Evolutionary conservation across 2,329 filamentous ascomycete species (phyloP), one percentile per base, ranked within the genome.

Genomic region (Amesomyces nigricolor): DNA sequence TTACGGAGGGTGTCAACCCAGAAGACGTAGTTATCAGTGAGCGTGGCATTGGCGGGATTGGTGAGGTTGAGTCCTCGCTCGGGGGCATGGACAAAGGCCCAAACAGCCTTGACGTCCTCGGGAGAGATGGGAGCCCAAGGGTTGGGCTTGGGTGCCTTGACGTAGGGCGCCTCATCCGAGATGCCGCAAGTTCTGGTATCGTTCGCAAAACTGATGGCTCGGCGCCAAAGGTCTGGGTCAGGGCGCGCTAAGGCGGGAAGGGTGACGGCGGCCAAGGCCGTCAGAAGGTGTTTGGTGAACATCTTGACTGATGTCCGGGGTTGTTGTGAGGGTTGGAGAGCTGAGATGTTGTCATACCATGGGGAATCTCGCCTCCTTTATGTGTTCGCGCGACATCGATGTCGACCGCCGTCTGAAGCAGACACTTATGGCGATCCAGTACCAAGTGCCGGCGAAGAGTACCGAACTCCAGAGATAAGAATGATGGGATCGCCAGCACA

Each of bases 21-120:
- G 58, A 68, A 72, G 39, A 78, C 68, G 49, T 72, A 72, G 63
- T 78, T 79, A 61, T 78, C 74, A 2, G 70, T 73, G 6, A 71
- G 59, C 5, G 61, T 66, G 6, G 74, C 72, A 8, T 66, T 60
- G 2, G 59, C 64, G 0, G 72, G 70, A 7, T 66, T 46, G 0
- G 75, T 78, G 54, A 78, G 64, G 61, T 79, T 78, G 45, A 79
- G 64, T 1, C 72, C 73, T 11, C 67, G 65, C 0, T 63, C 61
- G 9, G 71, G 70, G 44, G 72, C 68, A 53, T 74, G 72, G 8
- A 77, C 66, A 22, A 75, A 65, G 32, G 72, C 70, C 67, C 71
- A 75, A 14, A 78, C 72, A 2, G 71, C 71, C 0, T 70, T 51
- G 51, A 72, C 74, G 47, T 78, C 75, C 26, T 72, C 67, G 0